Percentiles rank a stretch among this genome's conserved stretches.
Evolutionary conservation across 768 basidiomycete species (phyloP).

Genomic region (Lactifluus rugatus): DNA sequence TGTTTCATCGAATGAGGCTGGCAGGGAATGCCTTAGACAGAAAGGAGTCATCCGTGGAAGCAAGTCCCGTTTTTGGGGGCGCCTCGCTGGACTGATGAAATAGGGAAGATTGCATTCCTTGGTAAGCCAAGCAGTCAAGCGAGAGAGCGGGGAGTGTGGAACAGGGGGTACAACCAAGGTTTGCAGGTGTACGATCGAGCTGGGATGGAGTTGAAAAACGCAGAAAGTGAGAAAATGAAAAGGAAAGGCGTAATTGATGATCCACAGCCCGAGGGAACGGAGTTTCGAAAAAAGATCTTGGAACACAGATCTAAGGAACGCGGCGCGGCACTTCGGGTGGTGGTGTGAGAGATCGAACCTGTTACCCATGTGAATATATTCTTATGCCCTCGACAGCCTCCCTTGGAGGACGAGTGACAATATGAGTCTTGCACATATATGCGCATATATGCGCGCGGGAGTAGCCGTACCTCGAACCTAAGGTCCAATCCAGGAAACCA

Average conservation of each 20-base stretch:
- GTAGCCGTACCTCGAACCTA: background rate
- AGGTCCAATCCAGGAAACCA: too few relatives aligned
- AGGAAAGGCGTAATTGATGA: constrained; percentile 7
- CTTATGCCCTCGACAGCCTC: background rate
- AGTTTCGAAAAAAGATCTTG: constrained; percentile 4
- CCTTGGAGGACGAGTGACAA: background rate
- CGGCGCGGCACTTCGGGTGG: background rate
- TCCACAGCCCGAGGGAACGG: constrained; percentile 9
- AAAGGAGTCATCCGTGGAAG: constrained; percentile 19
- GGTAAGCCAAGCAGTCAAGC: background rate
- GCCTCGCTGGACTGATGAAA: constrained; percentile 1
- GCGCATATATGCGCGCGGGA: background rate
- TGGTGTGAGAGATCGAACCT: background rate
- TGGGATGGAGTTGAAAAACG: background rate
- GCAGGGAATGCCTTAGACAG: constrained; percentile 14
- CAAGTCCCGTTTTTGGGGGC: background rate
- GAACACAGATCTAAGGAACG: constrained; percentile 13
- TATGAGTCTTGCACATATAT: background rate
- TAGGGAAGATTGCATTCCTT: constrained; percentile 7
- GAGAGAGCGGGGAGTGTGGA: background rate
- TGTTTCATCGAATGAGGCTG: constrained; percentile 1
- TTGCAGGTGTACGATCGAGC: background rate
- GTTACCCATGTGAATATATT: constrained; percentile 4
- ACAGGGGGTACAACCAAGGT: background rate
- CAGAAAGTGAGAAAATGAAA: background rate